Base-by-base conservation (phyloP, 2,329 filamentous ascomycete species). In the Westerdykella aurantiaca region DNA sequence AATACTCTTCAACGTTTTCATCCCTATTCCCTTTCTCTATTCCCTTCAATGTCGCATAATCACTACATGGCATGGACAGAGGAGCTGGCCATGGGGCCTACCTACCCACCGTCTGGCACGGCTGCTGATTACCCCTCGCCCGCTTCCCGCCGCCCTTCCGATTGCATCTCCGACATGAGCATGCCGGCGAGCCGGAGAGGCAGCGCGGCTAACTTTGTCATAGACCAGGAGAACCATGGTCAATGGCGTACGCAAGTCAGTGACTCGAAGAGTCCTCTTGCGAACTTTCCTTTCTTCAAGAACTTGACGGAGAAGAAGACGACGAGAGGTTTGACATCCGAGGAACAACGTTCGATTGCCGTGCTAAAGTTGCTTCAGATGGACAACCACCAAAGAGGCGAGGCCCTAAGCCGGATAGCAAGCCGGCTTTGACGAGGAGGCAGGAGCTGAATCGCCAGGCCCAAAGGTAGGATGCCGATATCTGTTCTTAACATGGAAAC, bases 361-460 rank as follows among this genome's bases (percentile, higher is more conserved):
- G 33, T 5, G n/a, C 22, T 31, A 37, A 40, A 7, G 7, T 9
- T 12, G 18, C 9, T 29, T 34, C 35, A 85, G 90, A 95, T 73
- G 90, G 88, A 37, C 85, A 93, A 60, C 77, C 85, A 7, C 82
- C 88, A 2, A 98, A 97, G 71, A 82, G 88, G 53, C 82, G 93
- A 67, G 93, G 93, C 1, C 93, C 93, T 0, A 97, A 97, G 66
- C 93, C 93, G 16, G 93, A 97, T 67, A 94, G 86, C 73, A 96
- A 95, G 64, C 93, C 93, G 14, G 91, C 93, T 37, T 72, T 95
- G 58, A 97, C 91, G 16, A 79, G 91, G 49, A 81, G 91, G 51
- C 93, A 97, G 64, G 91, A 97, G 68, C 73, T 97, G 48, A 97
- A 97, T 64, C 81, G 93, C 51, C 91, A 97, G 71, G 93, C 93